Conservation (phyloP, 2,329 filamentous ascomycete genomes). For the Penicillium sp. region DNA sequence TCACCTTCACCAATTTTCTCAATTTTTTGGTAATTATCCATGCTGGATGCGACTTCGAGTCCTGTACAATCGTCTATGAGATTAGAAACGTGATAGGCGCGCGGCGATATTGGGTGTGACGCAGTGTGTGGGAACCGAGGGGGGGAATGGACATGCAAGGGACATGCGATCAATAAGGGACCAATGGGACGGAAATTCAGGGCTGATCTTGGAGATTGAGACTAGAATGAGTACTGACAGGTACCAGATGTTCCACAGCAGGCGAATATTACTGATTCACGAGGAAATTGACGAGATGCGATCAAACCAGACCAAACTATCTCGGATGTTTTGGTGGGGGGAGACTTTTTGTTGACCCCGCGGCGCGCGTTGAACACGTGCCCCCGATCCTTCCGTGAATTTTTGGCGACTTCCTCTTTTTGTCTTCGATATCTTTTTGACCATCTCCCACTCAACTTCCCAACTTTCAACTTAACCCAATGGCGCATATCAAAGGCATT, state of each 20-base stretch:
- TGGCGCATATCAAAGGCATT: conserved; percentile 50
- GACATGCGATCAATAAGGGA: conserved; percentile 2
- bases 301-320: too few relatives aligned
- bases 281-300: too few relatives aligned
- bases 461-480: too few relatives aligned
- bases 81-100: conserved; percentile 8
- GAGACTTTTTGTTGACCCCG: conserved; percentile 21
- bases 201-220: conserved; percentile 1
- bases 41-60: conserved; percentile 42
- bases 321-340: background rate
- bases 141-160: conserved; percentile 18
- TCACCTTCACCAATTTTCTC: conserved; percentile 95
- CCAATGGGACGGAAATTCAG: conserved; percentile 8
- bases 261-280: too few relatives aligned
- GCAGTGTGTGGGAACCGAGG: conserved; percentile 9
- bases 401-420: background rate
- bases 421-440: background rate
- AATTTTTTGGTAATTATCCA: conserved; percentile 97
- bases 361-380: conserved; percentile 22
- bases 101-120: conserved; percentile 2
- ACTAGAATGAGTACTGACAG: conserved; percentile 11
- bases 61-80: background rate
- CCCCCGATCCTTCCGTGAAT: conserved; percentile 7
- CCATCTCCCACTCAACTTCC: background rate
- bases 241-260: too few relatives aligned